Conservation (phyloP, 306 rosid genomes). For the Potentilla sterilis region DNA sequence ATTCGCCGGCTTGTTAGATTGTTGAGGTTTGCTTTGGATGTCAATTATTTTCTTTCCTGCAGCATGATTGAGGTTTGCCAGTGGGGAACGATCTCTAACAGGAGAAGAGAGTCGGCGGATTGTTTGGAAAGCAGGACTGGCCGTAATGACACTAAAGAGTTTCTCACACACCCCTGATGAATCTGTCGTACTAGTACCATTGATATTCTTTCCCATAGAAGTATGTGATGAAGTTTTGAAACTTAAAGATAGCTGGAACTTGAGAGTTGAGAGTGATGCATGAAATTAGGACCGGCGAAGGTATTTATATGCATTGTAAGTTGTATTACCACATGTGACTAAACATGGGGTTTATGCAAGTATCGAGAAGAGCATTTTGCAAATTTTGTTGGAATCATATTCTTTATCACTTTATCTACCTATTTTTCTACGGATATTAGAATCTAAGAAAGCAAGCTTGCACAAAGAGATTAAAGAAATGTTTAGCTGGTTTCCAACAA, state of each 20-base stretch:
- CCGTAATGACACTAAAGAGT: constrained; percentile 41
- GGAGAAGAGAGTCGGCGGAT: constrained; percentile 26
- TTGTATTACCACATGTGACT: background rate
- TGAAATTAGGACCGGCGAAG: background rate
- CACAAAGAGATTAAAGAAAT: background rate
- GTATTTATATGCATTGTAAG: constrained; percentile 5
- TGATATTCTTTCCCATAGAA: constrained; percentile 39
- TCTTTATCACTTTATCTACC: constrained; percentile 30
- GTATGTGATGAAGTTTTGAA: background rate
- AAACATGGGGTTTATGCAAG: background rate
- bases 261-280: constrained; percentile 22
- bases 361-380: background rate
- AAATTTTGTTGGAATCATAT: constrained; percentile 42
- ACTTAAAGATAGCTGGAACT: background rate
- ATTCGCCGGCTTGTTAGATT: background rate
- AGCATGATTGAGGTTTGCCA: background rate
- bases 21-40: constrained; percentile 21
- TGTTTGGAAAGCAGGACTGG: constrained; percentile 25
- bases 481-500: constrained; percentile 7
- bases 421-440: constrained; percentile 21
- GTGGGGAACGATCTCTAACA: constrained; percentile 13
- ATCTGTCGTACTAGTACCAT: background rate
- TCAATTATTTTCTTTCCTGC: background rate
- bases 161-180: constrained; percentile 44
- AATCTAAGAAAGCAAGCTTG: background rate